Evolutionary conservation across 306 rosid genomes (phyloP).

Genomic region (Prinsepia uniflora): DNA sequence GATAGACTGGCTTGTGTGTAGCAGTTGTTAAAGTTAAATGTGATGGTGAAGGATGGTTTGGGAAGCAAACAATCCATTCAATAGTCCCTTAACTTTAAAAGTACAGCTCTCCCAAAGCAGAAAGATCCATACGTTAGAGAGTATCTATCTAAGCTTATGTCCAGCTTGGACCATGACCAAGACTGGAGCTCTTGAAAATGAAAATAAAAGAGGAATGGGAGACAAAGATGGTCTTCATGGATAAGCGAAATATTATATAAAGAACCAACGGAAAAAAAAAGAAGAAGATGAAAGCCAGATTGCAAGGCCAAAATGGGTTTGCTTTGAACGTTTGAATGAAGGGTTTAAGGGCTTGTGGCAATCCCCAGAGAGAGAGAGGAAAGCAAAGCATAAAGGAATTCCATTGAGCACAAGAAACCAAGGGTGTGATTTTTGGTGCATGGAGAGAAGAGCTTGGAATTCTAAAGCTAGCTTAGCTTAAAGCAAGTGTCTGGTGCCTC

Average conservation of each 20-base stretch:
- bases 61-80: constrained; percentile 37
- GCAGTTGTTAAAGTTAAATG: constrained; percentile 32
- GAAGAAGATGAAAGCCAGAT: constrained; percentile 13
- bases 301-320: constrained; percentile 29
- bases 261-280: constrained; percentile 28
- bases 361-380: constrained; percentile 31
- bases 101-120: constrained; percentile 38
- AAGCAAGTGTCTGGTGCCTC: constrained; percentile 28
- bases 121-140: constrained; percentile 22
- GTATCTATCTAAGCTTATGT: constrained; percentile 15
- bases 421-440: constrained; percentile 38
- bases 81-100: constrained; percentile 33
- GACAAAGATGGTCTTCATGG: constrained; percentile 40
- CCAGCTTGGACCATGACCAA: constrained; percentile 32
- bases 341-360: constrained; percentile 27
- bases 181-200: background rate
- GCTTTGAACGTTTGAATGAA: constrained; percentile 39
- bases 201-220: background rate
- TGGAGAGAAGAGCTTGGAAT: constrained; percentile 64
- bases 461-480: constrained; percentile 47
- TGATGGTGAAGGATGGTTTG: constrained; percentile 33
- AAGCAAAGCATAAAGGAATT: constrained; percentile 64
- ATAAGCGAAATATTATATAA: constrained; percentile 26
- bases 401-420: constrained; percentile 66
- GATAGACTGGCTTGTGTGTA: background rate